Evolutionary conservation across 1,139 yeast genomes (phyloP).

Genomic region (Kurtzmaniella quercitrusa): DNA sequence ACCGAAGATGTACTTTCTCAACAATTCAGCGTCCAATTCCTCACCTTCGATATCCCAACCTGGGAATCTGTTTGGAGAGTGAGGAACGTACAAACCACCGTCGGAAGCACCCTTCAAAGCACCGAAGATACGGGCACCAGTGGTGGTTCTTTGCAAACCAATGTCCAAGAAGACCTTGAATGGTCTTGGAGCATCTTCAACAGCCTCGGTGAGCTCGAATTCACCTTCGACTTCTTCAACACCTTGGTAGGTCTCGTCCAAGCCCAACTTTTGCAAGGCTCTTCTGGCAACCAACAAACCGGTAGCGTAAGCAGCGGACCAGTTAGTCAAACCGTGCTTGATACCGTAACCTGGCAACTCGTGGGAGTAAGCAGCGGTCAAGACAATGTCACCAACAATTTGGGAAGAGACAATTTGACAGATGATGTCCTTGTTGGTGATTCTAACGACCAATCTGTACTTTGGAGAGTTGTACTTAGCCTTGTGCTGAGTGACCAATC

Average conservation of each 20-base stretch:
- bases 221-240: constrained; percentile 99
- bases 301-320: constrained; percentile 99
- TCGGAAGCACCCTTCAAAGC: constrained; percentile 99
- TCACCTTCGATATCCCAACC: constrained; percentile 99
- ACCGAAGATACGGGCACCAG: constrained; percentile 99
- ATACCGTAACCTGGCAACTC: constrained; percentile 98
- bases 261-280: constrained; percentile 95
- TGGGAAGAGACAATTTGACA: constrained; percentile 96
- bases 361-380: constrained; percentile 98
- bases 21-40: constrained; percentile 95
- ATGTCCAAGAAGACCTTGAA: constrained; percentile 99
- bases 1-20: constrained; percentile 99
- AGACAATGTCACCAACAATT: constrained; percentile 94
- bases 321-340: constrained; percentile 98
- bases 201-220: constrained; percentile 96
- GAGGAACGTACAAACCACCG: constrained; percentile 99
- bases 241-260: constrained; percentile 97
- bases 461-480: constrained; percentile 99
- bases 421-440: constrained; percentile 99
- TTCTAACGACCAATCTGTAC: constrained; percentile 99
- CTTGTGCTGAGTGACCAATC: constrained; percentile 99
- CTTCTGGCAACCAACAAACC: constrained; percentile 99
- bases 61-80: constrained; percentile 99
- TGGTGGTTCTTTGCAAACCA: constrained; percentile 99
- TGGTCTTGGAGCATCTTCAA: constrained; percentile 99